Conservation (phyloP, 2,329 filamentous ascomycete species). For the Camillea tinctor region DNA sequence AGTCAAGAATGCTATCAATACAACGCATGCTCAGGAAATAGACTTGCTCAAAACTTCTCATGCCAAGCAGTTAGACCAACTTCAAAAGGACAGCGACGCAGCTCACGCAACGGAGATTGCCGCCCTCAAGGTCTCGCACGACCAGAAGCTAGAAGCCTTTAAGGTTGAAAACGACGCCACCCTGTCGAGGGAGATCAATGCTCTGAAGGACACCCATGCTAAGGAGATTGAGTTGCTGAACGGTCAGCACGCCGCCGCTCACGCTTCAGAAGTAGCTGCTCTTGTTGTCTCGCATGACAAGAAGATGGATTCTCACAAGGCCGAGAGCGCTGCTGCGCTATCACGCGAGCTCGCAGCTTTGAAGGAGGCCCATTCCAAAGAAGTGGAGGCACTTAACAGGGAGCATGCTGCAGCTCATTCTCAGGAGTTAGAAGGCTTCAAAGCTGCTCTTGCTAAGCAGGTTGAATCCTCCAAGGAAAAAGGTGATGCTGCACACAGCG, state of each 20-base stretch:
- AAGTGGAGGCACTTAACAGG: slow-evolving; percentile 28
- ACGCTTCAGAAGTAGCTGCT: slow-evolving; percentile 25
- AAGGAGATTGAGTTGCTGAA: slow-evolving; percentile 21
- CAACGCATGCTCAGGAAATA: slow-evolving; percentile 22
- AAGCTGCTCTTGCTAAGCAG: slow-evolving; percentile 32
- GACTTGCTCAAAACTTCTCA: slow-evolving; percentile 22
- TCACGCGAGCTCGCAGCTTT: slow-evolving; percentile 28
- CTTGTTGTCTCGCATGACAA: slow-evolving; percentile 27
- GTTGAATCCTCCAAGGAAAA: slow-evolving; percentile 32
- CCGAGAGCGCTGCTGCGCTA: slow-evolving; percentile 24
- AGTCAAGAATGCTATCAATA: slow-evolving; percentile 16
- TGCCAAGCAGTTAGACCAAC: slow-evolving; percentile 19
- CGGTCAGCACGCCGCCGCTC: slow-evolving; percentile 20
- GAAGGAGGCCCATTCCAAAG: slow-evolving; percentile 28
- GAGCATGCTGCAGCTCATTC: slow-evolving; percentile 31
- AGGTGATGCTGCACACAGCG: slow-evolving; percentile 28
- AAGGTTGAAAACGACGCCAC: slow-evolving; percentile 13
- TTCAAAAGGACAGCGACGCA: slow-evolving; percentile 19
- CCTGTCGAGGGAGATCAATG: slow-evolving; percentile 22
- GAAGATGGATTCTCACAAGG: slow-evolving; percentile 27
- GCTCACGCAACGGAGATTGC: slow-evolving; percentile 24
- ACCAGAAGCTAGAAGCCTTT: slow-evolving; percentile 16
- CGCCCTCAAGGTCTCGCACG: slow-evolving; percentile 11
- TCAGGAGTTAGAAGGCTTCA: slow-evolving; percentile 31
- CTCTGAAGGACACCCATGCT: slow-evolving; percentile 19